phyloP scores from a whole-genome alignment of 2,329 filamentous ascomycete species.

The Hypoxylon sp. region DNA sequence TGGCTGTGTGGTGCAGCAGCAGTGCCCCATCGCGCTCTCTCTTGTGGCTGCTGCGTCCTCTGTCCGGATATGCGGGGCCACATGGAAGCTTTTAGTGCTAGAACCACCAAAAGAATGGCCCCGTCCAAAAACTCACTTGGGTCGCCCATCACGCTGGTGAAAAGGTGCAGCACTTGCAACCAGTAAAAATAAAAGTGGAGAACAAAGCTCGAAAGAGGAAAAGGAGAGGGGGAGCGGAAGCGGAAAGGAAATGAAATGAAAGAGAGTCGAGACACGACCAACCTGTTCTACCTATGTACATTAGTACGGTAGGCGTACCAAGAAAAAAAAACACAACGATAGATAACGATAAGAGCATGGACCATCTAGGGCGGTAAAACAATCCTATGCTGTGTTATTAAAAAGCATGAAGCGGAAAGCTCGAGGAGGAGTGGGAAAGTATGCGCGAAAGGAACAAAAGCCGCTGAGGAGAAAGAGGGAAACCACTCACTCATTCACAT shows the following conservation, averaged over 20 bases:
- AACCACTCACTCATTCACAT: slow-evolving; percentile 45
- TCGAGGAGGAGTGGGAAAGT: slow-evolving; percentile 34
- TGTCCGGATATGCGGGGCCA: slow-evolving; percentile 35
- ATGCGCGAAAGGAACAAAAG: slow-evolving; percentile 29
- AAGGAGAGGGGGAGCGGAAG: slow-evolving; percentile 31
- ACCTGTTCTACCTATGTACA: slow-evolving; percentile 37
- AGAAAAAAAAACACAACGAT: slow-evolving; percentile 20
- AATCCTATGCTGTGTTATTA: slow-evolving; percentile 28
- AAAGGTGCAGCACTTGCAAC: slow-evolving; percentile 37
- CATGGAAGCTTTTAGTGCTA: slow-evolving; percentile 38
- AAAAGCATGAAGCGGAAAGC: slow-evolving; percentile 28
- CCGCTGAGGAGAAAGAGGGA: slow-evolving; percentile 33
- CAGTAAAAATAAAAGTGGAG: slow-evolving; percentile 39
- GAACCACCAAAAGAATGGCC: slow-evolving; percentile 40
- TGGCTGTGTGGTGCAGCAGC: slow-evolving; percentile 40
- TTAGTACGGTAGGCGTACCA: slow-evolving; percentile 22
- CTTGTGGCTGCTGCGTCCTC: slow-evolving; percentile 35
- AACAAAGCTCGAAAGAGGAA: slow-evolving; percentile 29
- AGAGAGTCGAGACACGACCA: slow-evolving; percentile 40
- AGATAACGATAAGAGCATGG: slow-evolving; percentile 39
- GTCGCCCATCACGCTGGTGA: slow-evolving; percentile 34
- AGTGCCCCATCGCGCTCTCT: slow-evolving; percentile 34
- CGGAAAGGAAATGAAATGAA: slow-evolving; percentile 40
- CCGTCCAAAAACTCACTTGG: slow-evolving; percentile 36
- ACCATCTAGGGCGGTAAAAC: slow-evolving; percentile 24